Base-by-base conservation (phyloP, 2,329 filamentous ascomycete species). In the Neophaeococcomyces mojaviensis region DNA sequence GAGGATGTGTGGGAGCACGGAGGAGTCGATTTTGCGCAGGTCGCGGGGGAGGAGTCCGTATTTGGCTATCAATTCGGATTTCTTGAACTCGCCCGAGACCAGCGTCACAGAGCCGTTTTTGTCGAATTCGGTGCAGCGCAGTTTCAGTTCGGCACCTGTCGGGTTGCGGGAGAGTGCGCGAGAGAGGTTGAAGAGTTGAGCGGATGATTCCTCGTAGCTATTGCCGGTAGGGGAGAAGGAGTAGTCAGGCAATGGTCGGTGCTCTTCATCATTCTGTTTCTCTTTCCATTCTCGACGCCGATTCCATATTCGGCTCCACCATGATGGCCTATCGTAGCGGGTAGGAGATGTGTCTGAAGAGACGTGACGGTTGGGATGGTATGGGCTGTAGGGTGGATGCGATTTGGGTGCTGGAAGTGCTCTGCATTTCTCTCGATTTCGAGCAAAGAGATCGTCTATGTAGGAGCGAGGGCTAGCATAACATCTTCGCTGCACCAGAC, bases 11-110 rank as follows among this genome's bases (percentile, higher is more conserved):
- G 92, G 92, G 18, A 98, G 78, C 50, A 94, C 86, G 48, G 88
- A 95, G 12, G 89, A 96, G 64, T 98, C 92, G 60, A 98, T 96
- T 68, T 98, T 98, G 58, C 92, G 86, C 47, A 98, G 73, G 71
- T 98, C 92, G 51, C 92, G 89, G 46, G 92, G 90, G 39, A 96
- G 77, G n/a, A 55, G 22, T 60, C 65, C 43, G 66, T 89, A 86
- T 76, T 92, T 96, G 44, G 89, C 88, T 64, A 96, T 97, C 38
- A 98, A 73, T 69, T 98, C 92, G 59, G 82, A 92, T 74, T 98
- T 98, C 69, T 92, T 94, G 67, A 96, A 97, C 65, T 97, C 92
- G 49, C 88, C 88, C 61, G 94, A 94, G 16, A 94, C 85, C 48
- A 97, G 72, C 16, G 90, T 94, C 20, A 96, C 88, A 58, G 94